Evolutionary conservation across 2,329 filamentous ascomycete genomes (phyloP), one percentile per base, ranked within the genome.

Genomic region (Bipolaris bicolor): DNA sequence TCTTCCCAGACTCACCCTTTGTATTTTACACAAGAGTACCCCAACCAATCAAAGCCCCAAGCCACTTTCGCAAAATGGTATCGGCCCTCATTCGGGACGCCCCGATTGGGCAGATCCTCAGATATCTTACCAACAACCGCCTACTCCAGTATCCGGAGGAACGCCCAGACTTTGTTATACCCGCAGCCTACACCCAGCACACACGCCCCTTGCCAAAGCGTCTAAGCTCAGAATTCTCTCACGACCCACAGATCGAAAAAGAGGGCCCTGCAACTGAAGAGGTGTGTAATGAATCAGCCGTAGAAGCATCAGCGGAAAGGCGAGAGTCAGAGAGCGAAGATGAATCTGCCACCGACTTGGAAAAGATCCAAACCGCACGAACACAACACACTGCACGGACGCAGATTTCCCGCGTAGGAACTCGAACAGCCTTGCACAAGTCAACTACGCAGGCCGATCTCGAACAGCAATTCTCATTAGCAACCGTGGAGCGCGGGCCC

Each of bases 81-180:
- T 36, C 31, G 9, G 49, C 49, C 22, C 31, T 81, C 4, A 76
- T 88, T 55, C 78, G 84, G 69, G 86, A 88, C 55, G 80, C 85
- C 57, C 80, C 85, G 26, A 64, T 87, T 60, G 86, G 86, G 63
- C 85, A 88, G 63, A 63, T 87, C 47, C 79, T 88, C 62, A 81
- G 86, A 64, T 83, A 78, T 64, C 48, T 82, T 52, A 84, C 85
- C 2, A 72, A 74, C 31, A 86, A 85, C 67, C 79, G 74, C 40
- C 68, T 83, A 41, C 76, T 88, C 11, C 79, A 81, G 56, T 88
- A 88, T 58, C 85, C 85, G 15, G 86, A 88, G 75, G 86, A 89
- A 61, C 77, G 76, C 57, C 63, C 81, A 20, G 84, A 77, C 63
- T 89, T 87, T 63, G 67, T 81, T 55, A 75, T 83, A 4, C 86